Base-by-base conservation (phyloP, 2,329 filamentous ascomycete genomes). In the Nemania sp. region DNA sequence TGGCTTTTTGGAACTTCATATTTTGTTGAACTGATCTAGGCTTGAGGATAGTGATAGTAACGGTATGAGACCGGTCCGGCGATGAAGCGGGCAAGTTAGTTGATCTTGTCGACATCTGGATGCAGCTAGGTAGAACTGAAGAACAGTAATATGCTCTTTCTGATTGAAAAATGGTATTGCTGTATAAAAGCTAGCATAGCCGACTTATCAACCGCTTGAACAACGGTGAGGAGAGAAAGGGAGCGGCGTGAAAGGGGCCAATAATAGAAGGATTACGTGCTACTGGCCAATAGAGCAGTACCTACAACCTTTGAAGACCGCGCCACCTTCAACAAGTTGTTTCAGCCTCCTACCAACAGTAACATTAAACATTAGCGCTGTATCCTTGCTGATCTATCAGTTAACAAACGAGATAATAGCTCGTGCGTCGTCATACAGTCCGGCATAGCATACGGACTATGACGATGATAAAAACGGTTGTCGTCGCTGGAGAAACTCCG, bases 401-500 rank as follows among this genome's bases (percentile, higher is more conserved):
- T 54, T 15, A 59, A 64, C 35, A 43, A 67, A 64, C 58, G 65
- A 59, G 65, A 67, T 53, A 55, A 64, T 53, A 59, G 54, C 43
- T 67, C 45, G 45, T 58, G 65, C 26, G 59, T 67, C n/a, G 52
- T 67, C 65, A 7, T 67, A 63, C 26, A 64, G 59, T 26, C 2
- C 43, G 56, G 49, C 29, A 10, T 54, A 58, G 53, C 43, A 64
- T 49, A 67, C 65, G 10, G 65, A 67, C 53, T 67, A 67, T 64
- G 65, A 67, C 26, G 59, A 54, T 26, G 60, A 67, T 18, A 64
- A 67, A n/a, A 45, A 64, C 47, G 59, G 60, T 35, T 67, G 65
- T 54, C 59, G 64, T 59, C 65, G 65, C 35, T 64, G 65, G 65
- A 67, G 64, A 49, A 56, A 65, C 47, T 65, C 63, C 29, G 64